phyloP scores from a whole-genome alignment of 352 stramenopile genomes.

The Pythium monospermum region DNA sequence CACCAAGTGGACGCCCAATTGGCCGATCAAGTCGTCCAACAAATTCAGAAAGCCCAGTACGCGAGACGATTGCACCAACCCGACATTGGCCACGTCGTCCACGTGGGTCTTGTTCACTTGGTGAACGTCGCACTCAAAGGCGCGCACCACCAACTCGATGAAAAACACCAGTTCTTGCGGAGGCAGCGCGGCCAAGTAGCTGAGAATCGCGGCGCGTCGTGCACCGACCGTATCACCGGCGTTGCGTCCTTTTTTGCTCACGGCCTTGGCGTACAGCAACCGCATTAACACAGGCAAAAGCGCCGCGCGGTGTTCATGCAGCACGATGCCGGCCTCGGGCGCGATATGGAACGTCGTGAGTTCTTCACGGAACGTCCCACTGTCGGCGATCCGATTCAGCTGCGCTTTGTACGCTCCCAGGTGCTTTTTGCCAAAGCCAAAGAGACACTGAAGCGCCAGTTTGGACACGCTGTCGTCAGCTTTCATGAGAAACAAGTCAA shows the following conservation, averaged over 20 bases:
- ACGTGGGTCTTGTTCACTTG: slow-evolving; percentile 2
- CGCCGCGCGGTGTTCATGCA: slow-evolving; percentile 70
- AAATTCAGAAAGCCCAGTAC: slow-evolving; percentile 90
- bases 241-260: slow-evolving; percentile 83
- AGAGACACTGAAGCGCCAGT: slow-evolving; percentile 82
- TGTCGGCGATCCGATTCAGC: slow-evolving; percentile 76
- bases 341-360: slow-evolving; percentile 87
- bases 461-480: slow-evolving; percentile 84
- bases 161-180: slow-evolving; percentile 77
- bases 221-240: slow-evolving; percentile 78
- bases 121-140: slow-evolving; percentile 59
- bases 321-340: slow-evolving; percentile 55
- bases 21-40: slow-evolving; percentile 78
- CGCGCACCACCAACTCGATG: slow-evolving; percentile 84
- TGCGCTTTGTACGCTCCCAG: slow-evolving; percentile 83
- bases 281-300: slow-evolving; percentile 86
- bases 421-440: slow-evolving; percentile 79
- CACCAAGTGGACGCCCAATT: slow-evolving; percentile 82
- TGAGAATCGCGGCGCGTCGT: slow-evolving; percentile 85
- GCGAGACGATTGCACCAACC: slow-evolving; percentile 59
- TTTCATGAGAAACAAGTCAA: slow-evolving; percentile 84
- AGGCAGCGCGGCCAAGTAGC: slow-evolving; percentile 82
- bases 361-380: slow-evolving; percentile 84
- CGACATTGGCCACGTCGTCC: slow-evolving; percentile 26
- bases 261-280: slow-evolving; percentile 88